Evolutionary conservation across 352 stramenopile genomes (phyloP), one percentile per base, ranked within the genome.

Genomic region (Phytophthora idaei): DNA sequence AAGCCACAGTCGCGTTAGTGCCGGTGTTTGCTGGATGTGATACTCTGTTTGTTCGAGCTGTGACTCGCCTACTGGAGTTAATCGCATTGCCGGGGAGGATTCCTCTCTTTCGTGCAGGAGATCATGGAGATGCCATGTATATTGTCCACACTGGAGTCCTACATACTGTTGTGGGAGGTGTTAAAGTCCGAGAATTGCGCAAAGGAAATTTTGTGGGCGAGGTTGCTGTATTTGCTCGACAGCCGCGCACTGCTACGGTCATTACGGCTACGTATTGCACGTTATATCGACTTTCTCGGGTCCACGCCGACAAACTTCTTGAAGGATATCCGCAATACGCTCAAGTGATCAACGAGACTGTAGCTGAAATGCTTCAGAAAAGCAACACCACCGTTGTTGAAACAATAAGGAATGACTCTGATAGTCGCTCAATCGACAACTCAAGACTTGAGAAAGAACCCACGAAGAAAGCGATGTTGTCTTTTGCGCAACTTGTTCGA

Each of bases 61-160:
- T 89, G 21, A 78, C 81, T 3, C 75, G 77, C 31, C 42, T 92
- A 6, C 64, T 92, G 25, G 83, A 92, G 42, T 69, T 85, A 27
- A 64, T 86, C 29, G 80, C 81, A 7, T 73, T 83, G 15, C 83
- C 83, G 0, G 81, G 80, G 0, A 81, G 85, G 17, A 78, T 80
- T 54, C 56, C 83, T 49, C 75, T 92, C 29, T 92, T 90, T 62
- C 67, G 65, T 21, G 65, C 69, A 0, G 83, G 83, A 1, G 83
- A 92, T 21, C 78, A 87, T 25, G 83, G 83, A 28, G 78, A 92
- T 57, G 83, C 83, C 4, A 89, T 92, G 80, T 92, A 90, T 45
- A 79, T 92, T 34, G 69, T 92, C 29, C 73, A 87, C 48, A 83
- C 81, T 5, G 83, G 83, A 0, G 83, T 92, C 2, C 59, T 92